Conservation (phyloP, 345 rosid genomes). For the Heritiera fomes region DNA sequence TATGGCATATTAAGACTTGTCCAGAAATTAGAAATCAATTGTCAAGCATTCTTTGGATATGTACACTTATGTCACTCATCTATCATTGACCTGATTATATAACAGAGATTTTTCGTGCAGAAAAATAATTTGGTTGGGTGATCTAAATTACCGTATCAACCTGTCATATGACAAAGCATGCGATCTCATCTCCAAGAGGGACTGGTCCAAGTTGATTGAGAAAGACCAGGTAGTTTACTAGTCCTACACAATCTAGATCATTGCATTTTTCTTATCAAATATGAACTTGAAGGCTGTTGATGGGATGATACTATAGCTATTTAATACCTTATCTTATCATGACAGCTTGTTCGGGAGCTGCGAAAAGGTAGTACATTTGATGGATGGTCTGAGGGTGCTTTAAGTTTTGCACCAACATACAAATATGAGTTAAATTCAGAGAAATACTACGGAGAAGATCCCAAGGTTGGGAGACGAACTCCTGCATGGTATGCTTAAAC, state of each 20-base stretch:
- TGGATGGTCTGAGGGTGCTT: constrained; percentile 87
- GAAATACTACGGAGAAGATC: constrained; percentile 71
- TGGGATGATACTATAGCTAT: constrained; percentile 13
- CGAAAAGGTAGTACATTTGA: constrained; percentile 69
- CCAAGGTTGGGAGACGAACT: constrained; percentile 70
- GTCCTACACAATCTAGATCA: background rate
- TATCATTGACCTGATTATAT: background rate
- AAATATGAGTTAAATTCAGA: constrained; percentile 79
- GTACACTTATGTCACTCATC: background rate
- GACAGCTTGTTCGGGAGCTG: constrained; percentile 70
- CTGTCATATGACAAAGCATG: constrained; percentile 64
- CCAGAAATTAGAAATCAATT: background rate
- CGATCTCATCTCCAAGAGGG: constrained; percentile 60
- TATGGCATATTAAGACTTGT: background rate
- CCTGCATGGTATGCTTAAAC: constrained; percentile 73
- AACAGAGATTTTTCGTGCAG: constrained; percentile 44
- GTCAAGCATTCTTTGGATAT: background rate
- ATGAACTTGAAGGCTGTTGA: background rate
- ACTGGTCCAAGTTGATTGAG: constrained; percentile 71
- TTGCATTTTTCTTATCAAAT: constrained; percentile 1
- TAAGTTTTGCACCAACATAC: constrained; percentile 84
- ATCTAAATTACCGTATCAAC: constrained; percentile 86
- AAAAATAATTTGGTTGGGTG: constrained; percentile 88
- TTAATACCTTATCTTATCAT: constrained; percentile 17
- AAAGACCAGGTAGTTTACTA: constrained; percentile 65